Base-by-base conservation (phyloP, 2,329 filamentous ascomycete genomes). In the Colletotrichum paranaense region DNA sequence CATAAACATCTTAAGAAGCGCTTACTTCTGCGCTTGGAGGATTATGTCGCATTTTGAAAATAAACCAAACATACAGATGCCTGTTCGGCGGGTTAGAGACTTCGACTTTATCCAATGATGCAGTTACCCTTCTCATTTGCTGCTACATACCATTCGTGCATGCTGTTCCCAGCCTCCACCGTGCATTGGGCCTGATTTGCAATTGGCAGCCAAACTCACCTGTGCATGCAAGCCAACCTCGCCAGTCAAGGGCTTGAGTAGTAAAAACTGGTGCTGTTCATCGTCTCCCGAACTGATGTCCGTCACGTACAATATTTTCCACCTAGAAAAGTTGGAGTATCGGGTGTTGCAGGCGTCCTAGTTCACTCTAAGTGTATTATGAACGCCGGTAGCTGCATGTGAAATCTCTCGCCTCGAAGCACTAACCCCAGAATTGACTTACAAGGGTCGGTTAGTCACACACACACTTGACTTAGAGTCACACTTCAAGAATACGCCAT, bases 341-440 rank as follows among this genome's bases (percentile, higher is more conserved):
- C 16, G 30, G 6, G 14, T 26, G 24, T 57, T 56, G 28, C 49
- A 19, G 57, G 16, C n/a, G 59, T 49, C 42, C 30, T 56, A 55
- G 42, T 28, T 46, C 4, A 59, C 7, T 4, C 32, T 16, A 35
- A 32, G 42, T 58, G 46, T 49, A 19, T 32, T 59, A 1, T 49
- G 49, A 24, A 35, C 66, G 46, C 59, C 67, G 53, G 66, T 73
- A 73, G 70, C 70, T 73, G 70, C 70, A 73, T 73, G 30, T 16
- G 28, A 64, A 19, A 35, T 46, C 55, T 26, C 62, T 60, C 70
- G 70, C 53, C 49, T 63, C 24, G 22, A 42, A 63, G 19, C 30
- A 49, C 30, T 42, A 35, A 52, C 57, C 46, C 19, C 65, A 28
- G 53, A 62, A 30, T 49, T 19, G 42, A 22, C 42, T 8, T n/a